These are phyloP conservation scores for Aureobasidium zeae DNA, from an alignment of 2,329 filamentous ascomycete species.

Conservation along the genomic window DNA sequence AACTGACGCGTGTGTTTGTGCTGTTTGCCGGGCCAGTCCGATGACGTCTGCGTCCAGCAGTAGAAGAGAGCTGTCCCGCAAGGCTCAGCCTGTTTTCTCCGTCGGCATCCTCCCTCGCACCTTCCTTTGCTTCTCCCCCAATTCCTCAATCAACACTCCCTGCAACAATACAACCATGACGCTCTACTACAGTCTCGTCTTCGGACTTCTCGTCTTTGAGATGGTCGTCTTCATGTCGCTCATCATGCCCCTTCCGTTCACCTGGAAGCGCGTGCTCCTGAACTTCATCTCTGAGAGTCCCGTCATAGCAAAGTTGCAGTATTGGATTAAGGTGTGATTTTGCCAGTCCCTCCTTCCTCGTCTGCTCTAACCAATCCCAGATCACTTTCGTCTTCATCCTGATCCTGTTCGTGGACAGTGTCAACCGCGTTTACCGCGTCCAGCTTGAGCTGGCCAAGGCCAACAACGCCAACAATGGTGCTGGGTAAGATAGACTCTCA, in stretches of 20 bases:
- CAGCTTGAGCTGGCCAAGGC: constrained; percentile 76
- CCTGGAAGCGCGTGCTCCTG: constrained; percentile 75
- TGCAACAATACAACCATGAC: constrained; percentile 44
- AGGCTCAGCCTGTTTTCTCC: not conserved
- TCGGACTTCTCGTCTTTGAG: constrained; percentile 71
- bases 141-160: not conserved
- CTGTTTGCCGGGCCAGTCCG: not conserved
- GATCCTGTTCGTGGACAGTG: constrained; percentile 94
- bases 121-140: not conserved
- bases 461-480: constrained; percentile 48
- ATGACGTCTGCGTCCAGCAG: not conserved
- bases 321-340: constrained; percentile 70
- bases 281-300: constrained; percentile 91
- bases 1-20: not conserved
- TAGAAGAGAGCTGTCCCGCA: no score
- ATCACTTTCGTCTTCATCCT: constrained; percentile 99
- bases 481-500: constrained; percentile 36
- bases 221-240: constrained; percentile 73
- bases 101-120: not conserved
- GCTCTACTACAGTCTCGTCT: constrained; percentile 64
- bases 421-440: constrained; percentile 92
- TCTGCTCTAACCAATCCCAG: constrained; percentile 30
- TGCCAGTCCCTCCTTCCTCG: not conserved
- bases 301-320: constrained; percentile 82
- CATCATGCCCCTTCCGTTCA: constrained; percentile 82